phyloP scores from a whole-genome alignment of 768 basidiomycete genomes.

The Lentinula edodes region DNA sequence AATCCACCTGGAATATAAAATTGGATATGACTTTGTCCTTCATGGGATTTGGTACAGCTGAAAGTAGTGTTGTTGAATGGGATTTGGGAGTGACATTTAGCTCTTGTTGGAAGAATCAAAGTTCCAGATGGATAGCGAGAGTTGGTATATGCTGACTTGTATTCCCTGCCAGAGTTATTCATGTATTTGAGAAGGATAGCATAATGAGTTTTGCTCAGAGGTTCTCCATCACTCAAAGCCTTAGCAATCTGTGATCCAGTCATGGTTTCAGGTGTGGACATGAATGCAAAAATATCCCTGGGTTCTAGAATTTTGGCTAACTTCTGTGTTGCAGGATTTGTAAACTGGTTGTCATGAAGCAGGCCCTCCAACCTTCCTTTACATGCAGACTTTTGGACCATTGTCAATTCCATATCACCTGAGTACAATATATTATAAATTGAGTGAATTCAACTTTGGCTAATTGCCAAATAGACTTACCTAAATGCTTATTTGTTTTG shows the following conservation, averaged over 20 bases:
- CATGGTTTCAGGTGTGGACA: too few relatives aligned
- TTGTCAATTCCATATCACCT: slow-evolving; percentile 14
- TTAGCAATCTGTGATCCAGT: too few relatives aligned
- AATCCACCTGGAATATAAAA: not conserved
- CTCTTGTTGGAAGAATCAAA: not conserved
- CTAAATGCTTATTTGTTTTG: slow-evolving; percentile 17
- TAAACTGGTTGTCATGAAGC: slow-evolving; percentile 2
- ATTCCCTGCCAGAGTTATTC: too few relatives aligned
- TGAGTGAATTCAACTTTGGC: too few relatives aligned
- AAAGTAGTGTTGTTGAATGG: not conserved
- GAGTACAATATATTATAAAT: too few relatives aligned
- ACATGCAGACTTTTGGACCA: slow-evolving; percentile 8
- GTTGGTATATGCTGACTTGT: too few relatives aligned
- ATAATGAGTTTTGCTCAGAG: too few relatives aligned
- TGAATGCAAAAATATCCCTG: too few relatives aligned
- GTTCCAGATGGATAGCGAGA: not conserved
- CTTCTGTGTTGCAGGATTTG: not conserved
- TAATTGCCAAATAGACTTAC: too few relatives aligned
- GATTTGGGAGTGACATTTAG: not conserved
- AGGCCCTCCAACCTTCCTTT: slow-evolving; percentile 1
- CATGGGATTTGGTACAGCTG: not conserved
- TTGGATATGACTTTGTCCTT: not conserved
- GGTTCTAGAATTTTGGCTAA: not conserved
- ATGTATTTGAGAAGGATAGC: too few relatives aligned
- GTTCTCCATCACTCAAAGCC: too few relatives aligned